Conservation (phyloP, 345 rosid species). For the Limnanthes douglasii region DNA sequence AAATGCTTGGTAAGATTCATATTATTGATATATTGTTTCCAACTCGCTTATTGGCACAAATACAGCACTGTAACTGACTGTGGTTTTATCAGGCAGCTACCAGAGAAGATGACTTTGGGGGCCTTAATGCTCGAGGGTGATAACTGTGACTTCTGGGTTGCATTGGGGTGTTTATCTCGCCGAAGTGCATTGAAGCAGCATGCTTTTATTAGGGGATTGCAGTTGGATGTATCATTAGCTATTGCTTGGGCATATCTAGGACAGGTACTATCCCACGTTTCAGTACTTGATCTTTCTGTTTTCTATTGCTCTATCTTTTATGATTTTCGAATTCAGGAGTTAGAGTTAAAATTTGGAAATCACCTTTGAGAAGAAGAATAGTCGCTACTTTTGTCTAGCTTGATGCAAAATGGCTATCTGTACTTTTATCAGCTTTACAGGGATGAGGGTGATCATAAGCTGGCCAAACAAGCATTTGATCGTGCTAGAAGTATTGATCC, state of each 20-base stretch:
- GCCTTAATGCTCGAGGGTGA: constrained; percentile 73
- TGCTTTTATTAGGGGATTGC: constrained; percentile 78
- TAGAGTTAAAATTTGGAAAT: too few species aligned
- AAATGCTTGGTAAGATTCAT: constrained; percentile 42
- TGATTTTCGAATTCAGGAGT: too few species aligned
- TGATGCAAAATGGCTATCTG: too few species aligned
- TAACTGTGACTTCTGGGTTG: constrained; percentile 74
- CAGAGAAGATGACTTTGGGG: constrained; percentile 89
- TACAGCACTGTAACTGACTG: constrained; percentile 10
- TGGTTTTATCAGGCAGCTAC: constrained; percentile 59
- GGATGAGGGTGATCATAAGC: constrained; percentile 39
- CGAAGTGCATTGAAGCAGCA: constrained; percentile 66
- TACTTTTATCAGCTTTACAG: constrained; percentile 62
- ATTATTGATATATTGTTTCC: constrained; percentile 7
- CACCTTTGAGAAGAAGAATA: too few species aligned
- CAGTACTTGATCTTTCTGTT: neutral
- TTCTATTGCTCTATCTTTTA: too few species aligned
- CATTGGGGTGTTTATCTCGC: constrained; percentile 66
- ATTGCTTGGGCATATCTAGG: constrained; percentile 91
- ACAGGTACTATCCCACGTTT: constrained; percentile 34
- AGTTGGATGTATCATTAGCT: constrained; percentile 72
- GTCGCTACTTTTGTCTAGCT: too few species aligned
- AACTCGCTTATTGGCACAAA: constrained; percentile 6
- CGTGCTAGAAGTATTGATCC: constrained; percentile 96
- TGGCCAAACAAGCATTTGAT: constrained; percentile 86